Base-by-base conservation (phyloP, 495 filamentous ascomycete genomes). In the Talaromyces liani region DNA sequence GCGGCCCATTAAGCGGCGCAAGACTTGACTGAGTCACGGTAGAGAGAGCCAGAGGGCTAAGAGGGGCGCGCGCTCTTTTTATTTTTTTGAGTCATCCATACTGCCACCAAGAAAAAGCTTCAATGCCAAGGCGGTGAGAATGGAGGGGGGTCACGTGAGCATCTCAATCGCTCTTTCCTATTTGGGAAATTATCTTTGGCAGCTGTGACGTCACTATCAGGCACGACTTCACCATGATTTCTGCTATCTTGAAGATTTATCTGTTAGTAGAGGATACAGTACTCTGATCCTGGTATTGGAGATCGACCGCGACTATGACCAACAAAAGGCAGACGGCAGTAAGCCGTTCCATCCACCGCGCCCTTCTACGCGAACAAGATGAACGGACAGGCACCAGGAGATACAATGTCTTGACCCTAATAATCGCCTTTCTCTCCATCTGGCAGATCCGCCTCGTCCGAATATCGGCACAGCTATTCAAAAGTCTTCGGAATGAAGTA, bases 341-440 rank as follows among this genome's bases (percentile, higher is more conserved):
- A 8, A 69, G 67, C 45, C 71, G 69, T 24, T 75, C 75, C 8
- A 73, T 79, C 8, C 74, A 75, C 33, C 64, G 63, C 12, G 77
- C 74, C 0, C 58, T 79, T 8, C 63, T 70, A 18, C 71, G 70
- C 34, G 71, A 78, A 31, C 29, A 31, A 8, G 67, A 70, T 1
- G 10, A 29, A 14, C 22, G 47, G 12, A 22, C 20, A 27, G 24
- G 20, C 41, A 24, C 25, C 3, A 45, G 10, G 24, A 49, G 41
- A 22, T 31, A 34, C 39, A 49, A 49, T 25, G 36, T 45, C 18
- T 25, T 70, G 57, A 66, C 70, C 3, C 65, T 65, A 6, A 62
- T 77, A n/a, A 20, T 74, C 6, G 69, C 73, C 29, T 76, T 79
- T 60, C 78, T 79, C 65, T 71, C 67, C 1, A 61, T 78, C 29